Evolutionary conservation across 108 stramenopile species (phyloP), one percentile per base, ranked within the genome.

Genomic region (Cyclotella sp.): DNA sequence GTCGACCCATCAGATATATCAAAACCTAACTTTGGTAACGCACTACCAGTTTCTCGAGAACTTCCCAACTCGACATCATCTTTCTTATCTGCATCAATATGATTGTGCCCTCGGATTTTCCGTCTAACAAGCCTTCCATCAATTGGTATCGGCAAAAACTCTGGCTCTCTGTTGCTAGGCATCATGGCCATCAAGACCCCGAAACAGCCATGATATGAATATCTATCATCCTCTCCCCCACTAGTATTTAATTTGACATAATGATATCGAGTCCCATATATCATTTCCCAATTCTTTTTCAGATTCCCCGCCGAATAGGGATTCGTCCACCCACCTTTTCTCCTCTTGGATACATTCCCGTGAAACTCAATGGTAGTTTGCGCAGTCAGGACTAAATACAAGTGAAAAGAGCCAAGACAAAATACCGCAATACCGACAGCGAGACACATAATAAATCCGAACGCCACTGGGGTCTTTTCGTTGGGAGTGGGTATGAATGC

Each of bases 331-430:
- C 72, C 30, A 29, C 71, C 75, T 42, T 71, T 79, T 54, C 84
- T 58, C 54, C 78, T 72, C 41, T 88, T 85, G 13, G 72, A 51
- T 34, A 78, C 87, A 70, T 94, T 96, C 18, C 86, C 93, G 80
- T 97, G 94, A 66, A 97, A 97, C 81, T 97, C 96, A 73, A 97
- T 97, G 15, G 96, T 97, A 12, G 96, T 90, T 73, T 95, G 94
- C 27, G 87, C 93, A 71, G 85, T 89, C 43, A 90, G 61, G 1
- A 81, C 60, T 47, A 97, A 73, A 63, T 93, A 95, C 28, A 90
- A 43, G 82, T 97, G 96, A 78, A 95, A 97, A n/a, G 83, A 84
- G 34, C 83, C 72, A 52, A 97, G 72, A 72, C 84, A 75, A 11
- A 75, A 65, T 9, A 97, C 92, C 0, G 93, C 93, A 28, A 86